Evolutionary conservation across 2,329 filamentous ascomycete species (phyloP), one percentile per base, ranked within the genome.

Genomic region (Hirsutella rhossiliensis): DNA sequence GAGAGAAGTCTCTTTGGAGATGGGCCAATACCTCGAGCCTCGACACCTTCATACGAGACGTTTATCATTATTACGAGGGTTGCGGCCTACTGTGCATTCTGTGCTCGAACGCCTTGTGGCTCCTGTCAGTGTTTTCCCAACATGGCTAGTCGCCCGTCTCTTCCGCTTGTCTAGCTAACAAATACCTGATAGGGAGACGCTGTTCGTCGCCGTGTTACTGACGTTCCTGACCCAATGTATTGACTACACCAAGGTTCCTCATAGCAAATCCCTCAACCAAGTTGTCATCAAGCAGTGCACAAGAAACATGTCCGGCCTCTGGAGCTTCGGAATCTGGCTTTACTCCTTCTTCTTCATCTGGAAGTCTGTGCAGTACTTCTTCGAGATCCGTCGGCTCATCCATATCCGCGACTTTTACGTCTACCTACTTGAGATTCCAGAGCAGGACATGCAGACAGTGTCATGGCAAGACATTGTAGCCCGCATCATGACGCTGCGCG

Each of bases 401-500:
- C 74, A 86, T 41, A 82, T 95, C 64, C 85, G 87, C 50, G 82
- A 92, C 60, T 96, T 95, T 61, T 96, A 87, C 58, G 71, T 80
- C 27, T 73, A 94, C 56, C 73, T 95, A 4, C 76, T 96, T 11
- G 83, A 85, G 34, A 87, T 96, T 38, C 84, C 85, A 0, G 75
- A 78, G 46, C 73, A 82, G 45, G 89, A 96, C 54, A 92, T 96
- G 66, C 89, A 96, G 61, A 94, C 87, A 0, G 84, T 95, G 42
- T 90, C 89, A 6, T 96, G 89, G 89, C 87, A 94, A 57, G 84
- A 92, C 50, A 76, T 95, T 23, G 88, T 96, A 19, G 84, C 79
- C 47, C 82, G 87, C 31, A 73, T 96, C 47, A 94, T 94, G 78
- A 76, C 79, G 7, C 63, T 96, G 19, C 76, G 89, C 48, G 87